phyloP scores from a whole-genome alignment of 345 rosid genomes.

The Lepidium africanum region DNA sequence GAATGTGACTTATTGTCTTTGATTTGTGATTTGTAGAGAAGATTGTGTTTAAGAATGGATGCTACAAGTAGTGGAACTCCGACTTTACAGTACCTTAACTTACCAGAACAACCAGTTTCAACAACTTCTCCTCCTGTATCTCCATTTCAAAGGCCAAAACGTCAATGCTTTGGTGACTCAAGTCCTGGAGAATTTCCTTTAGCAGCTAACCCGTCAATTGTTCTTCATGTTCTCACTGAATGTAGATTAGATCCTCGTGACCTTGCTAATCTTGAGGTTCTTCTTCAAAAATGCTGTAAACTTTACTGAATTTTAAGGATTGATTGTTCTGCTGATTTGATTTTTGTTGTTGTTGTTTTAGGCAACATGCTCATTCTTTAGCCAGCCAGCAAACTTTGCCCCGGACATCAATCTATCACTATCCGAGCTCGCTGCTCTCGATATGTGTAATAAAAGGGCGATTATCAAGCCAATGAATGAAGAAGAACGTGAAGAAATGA shows the following conservation, averaged over 20 bases:
- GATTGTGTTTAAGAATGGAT: slow-evolving; percentile 64
- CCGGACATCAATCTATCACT: slow-evolving; percentile 72
- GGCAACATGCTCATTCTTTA: slow-evolving; percentile 95
- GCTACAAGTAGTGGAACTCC: slow-evolving; percentile 76
- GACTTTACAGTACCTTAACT: slow-evolving; percentile 51
- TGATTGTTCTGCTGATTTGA: slow-evolving; percentile 36
- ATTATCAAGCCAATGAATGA: slow-evolving; percentile 79
- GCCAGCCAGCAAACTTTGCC: slow-evolving; percentile 90
- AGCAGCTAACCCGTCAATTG: slow-evolving; percentile 88
- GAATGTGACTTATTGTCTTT: slow-evolving; percentile 22
- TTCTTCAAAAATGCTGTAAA: not conserved
- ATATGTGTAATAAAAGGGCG: slow-evolving; percentile 85
- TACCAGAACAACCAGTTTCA: slow-evolving; percentile 63
- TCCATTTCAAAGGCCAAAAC: slow-evolving; percentile 56
- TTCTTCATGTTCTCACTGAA: slow-evolving; percentile 85
- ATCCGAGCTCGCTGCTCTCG: slow-evolving; percentile 92
- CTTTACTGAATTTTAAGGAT: slow-evolving; percentile 26
- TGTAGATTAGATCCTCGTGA: slow-evolving; percentile 87
- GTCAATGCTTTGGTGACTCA: slow-evolving; percentile 76
- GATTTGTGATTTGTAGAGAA: slow-evolving; percentile 47
- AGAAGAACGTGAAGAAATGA: slow-evolving; percentile 61
- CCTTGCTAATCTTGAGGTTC: slow-evolving; percentile 93
- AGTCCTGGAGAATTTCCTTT: slow-evolving; percentile 96
- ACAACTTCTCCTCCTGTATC: slow-evolving; percentile 45
- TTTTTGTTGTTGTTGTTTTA: slow-evolving; percentile 31